phyloP scores from a whole-genome alignment of 2,329 filamentous ascomycete genomes.

The Trichoderma citrinoviride region DNA sequence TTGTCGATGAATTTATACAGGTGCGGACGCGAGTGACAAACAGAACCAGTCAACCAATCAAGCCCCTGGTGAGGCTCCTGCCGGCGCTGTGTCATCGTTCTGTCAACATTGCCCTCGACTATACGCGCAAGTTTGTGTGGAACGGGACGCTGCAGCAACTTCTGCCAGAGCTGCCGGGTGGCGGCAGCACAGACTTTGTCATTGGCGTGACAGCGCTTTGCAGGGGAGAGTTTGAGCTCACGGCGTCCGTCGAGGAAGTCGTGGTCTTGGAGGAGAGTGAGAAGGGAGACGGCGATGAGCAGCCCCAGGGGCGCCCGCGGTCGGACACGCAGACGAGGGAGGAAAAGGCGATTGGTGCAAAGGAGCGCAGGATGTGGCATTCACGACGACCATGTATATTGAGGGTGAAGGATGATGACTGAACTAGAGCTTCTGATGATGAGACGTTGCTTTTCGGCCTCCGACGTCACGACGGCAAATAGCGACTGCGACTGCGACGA shows the following conservation, averaged over 20 bases:
- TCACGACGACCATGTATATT: conserved; percentile 56
- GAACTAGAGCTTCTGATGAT: neutral
- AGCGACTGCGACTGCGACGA: conserved; percentile 1
- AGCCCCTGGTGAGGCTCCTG: conserved; percentile 71
- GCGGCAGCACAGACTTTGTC: conserved; percentile 57
- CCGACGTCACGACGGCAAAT: neutral
- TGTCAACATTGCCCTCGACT: conserved; percentile 70
- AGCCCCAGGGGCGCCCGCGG: conserved; percentile 34
- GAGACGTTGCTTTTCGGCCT: too few species aligned
- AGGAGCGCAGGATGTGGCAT: conserved; percentile 64
- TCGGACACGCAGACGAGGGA: conserved; percentile 57
- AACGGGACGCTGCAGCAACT: conserved; percentile 79
- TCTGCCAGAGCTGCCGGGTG: conserved; percentile 60
- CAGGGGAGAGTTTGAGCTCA: conserved; percentile 78
- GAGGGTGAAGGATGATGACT: conserved; percentile 48
- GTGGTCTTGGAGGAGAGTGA: conserved; percentile 45
- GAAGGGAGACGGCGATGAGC: neutral
- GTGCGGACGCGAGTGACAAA: conserved; percentile 73
- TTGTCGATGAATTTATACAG: conserved; percentile 59
- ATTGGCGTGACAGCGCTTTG: conserved; percentile 74
- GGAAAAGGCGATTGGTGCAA: conserved; percentile 57
- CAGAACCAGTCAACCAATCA: conserved; percentile 63
- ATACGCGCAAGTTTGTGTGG: conserved; percentile 79
- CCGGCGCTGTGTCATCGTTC: conserved; percentile 74
- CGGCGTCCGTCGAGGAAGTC: conserved; percentile 78